These are phyloP conservation scores for Picea mariana DNA, from an alignment of 83 land plant genomes.

Conservation along the genomic window DNA sequence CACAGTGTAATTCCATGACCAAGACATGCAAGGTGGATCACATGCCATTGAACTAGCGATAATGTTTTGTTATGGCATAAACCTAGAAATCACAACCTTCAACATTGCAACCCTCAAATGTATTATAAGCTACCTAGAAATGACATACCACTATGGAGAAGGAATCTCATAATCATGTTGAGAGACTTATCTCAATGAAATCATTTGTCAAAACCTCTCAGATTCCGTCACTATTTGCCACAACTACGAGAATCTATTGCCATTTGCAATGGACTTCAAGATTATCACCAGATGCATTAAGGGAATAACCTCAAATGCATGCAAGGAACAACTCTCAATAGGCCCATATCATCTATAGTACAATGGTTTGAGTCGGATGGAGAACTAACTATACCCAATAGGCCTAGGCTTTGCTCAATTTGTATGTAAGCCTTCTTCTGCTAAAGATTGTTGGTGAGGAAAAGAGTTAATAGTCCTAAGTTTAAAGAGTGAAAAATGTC, in stretches of 20 bases:
- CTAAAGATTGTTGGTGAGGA: conserved; percentile 63
- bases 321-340: conserved; percentile 58
- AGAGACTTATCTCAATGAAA: conserved; percentile 58
- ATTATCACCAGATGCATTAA: conserved; percentile 48
- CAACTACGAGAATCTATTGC: conserved; percentile 54
- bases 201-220: conserved; percentile 44
- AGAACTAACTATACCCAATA: background rate
- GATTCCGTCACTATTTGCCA: conserved; percentile 60
- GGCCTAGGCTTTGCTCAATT: conserved; percentile 4
- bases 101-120: conserved; percentile 72
- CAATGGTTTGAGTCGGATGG: conserved; percentile 18
- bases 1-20: conserved; percentile 42
- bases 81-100: conserved; percentile 52
- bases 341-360: conserved; percentile 56
- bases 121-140: conserved; percentile 56
- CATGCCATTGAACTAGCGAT: conserved; percentile 63
- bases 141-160: conserved; percentile 75
- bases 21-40: conserved; percentile 61
- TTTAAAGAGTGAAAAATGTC: too few relatives aligned
- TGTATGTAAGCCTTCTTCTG: background rate
- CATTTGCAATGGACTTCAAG: conserved; percentile 57
- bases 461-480: conserved; percentile 43
- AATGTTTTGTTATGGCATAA: conserved; percentile 63
- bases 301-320: conserved; percentile 53
- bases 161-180: conserved; percentile 48